phyloP scores from a whole-genome alignment of 2,329 filamentous ascomycete species.

The Teratosphaeria gauchensis region DNA sequence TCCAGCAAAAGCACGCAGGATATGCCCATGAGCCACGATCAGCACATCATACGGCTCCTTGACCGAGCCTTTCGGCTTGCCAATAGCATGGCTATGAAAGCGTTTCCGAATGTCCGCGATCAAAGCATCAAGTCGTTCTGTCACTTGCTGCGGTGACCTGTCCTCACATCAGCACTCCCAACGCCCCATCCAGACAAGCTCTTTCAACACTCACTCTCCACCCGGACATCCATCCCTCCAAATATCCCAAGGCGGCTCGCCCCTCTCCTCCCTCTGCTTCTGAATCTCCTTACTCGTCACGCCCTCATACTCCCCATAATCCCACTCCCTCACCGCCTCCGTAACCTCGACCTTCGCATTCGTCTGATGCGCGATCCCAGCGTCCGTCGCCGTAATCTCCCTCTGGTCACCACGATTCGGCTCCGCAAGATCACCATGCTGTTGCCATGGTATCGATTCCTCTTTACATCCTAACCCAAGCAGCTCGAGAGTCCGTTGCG shows the following conservation, averaged over 20 bases:
- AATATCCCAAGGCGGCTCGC: slow-evolving; percentile 64
- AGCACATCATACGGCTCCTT: slow-evolving; percentile 53
- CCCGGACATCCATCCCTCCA: slow-evolving; percentile 80
- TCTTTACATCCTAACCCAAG: slow-evolving; percentile 60
- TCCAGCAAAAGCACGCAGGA: slow-evolving; percentile 78
- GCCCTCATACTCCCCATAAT: slow-evolving; percentile 55
- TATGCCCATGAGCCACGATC: slow-evolving; percentile 83
- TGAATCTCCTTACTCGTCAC: slow-evolving; percentile 44
- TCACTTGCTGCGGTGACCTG: slow-evolving; percentile 63
- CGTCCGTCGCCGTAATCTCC: slow-evolving; percentile 15
- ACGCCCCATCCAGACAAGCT: neutral
- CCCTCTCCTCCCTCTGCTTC: slow-evolving; percentile 34
- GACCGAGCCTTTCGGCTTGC: slow-evolving; percentile 33
- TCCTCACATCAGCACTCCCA: neutral
- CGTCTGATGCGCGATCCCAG: slow-evolving; percentile 19
- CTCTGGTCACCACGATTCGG: slow-evolving; percentile 17
- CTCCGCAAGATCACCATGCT: slow-evolving; percentile 18
- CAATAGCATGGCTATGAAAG: slow-evolving; percentile 41
- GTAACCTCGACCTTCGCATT: slow-evolving; percentile 40
- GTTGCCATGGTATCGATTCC: slow-evolving; percentile 53
- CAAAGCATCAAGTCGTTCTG: slow-evolving; percentile 60
- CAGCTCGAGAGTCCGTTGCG: slow-evolving; percentile 83
- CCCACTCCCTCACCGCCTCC: slow-evolving; percentile 49
- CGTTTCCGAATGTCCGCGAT: slow-evolving; percentile 61
- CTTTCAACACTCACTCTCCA: slow-evolving; percentile 42